Conservation (phyloP, 192 early-diverging fungal species). For the Lobosporangium transversale region DNA sequence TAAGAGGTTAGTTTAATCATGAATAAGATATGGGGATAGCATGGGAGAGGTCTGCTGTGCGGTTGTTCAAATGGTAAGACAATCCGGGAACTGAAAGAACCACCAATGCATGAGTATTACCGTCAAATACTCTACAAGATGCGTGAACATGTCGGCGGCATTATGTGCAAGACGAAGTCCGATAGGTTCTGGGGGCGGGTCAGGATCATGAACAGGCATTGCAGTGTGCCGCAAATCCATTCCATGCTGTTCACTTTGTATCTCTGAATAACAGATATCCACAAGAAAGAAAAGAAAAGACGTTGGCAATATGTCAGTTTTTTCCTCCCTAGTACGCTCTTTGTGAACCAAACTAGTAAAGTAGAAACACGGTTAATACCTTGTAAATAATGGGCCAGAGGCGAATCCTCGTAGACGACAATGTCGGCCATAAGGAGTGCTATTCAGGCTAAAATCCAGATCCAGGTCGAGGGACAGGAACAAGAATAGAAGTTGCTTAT, state of each 20-base stretch:
- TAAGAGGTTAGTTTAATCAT: too few species aligned
- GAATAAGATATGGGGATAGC: too few species aligned
- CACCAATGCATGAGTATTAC: too few species aligned
- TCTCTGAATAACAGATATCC: conserved; percentile 12
- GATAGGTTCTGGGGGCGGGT: conserved; percentile 18
- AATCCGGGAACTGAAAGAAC: too few species aligned
- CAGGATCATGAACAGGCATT: conserved; percentile 38
- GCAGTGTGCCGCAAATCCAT: conserved; percentile 36
- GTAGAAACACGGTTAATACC: conserved; percentile 39
- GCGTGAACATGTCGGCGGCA: conserved; percentile 25
- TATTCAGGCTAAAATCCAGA: neutral
- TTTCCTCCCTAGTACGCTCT: neutral
- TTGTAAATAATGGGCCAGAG: conserved; percentile 68
- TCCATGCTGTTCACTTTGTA: conserved; percentile 46
- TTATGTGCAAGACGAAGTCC: conserved; percentile 24
- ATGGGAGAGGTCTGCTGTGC: too few species aligned
- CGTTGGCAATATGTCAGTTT: neutral
- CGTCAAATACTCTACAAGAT: conserved; percentile 35
- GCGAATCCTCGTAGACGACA: conserved; percentile 72
- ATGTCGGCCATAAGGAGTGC: conserved; percentile 59
- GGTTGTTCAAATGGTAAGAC: too few species aligned
- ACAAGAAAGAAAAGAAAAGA: neutral
- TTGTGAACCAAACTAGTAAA: neutral
- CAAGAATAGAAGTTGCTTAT: neutral
- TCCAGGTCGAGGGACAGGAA: conserved; percentile 5